A percentile compares a stretch with the other conserved stretches of the same genome.
These are phyloP conservation scores for Bipolaris cookei DNA, from an alignment of 2,329 filamentous ascomycete species.

Conservation along the genomic window DNA sequence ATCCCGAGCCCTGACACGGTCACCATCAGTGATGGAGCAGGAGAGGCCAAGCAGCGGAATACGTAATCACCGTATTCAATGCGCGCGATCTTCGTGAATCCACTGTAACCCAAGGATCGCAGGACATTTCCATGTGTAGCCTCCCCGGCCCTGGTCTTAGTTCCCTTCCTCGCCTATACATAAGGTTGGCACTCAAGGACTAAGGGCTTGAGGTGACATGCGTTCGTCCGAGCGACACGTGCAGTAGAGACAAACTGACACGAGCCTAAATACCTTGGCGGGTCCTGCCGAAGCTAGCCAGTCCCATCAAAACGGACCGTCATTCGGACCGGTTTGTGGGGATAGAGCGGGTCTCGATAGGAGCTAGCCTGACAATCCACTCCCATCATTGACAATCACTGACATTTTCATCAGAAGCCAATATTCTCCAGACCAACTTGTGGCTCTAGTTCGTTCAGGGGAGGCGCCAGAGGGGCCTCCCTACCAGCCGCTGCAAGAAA, in stretches of 20 bases:
- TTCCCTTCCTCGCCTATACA: neutral
- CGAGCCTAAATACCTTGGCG: neutral
- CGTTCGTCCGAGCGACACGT: neutral
- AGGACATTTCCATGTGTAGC: neutral
- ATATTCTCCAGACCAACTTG: neutral
- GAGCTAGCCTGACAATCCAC: neutral
- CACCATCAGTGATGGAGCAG: neutral
- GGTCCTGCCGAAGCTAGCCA: constrained; percentile 3
- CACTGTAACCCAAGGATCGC: neutral
- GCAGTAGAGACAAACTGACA: neutral
- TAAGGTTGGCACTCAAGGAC: neutral
- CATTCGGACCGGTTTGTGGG: constrained; percentile 5
- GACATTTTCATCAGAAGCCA: neutral
- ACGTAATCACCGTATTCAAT: too few species aligned
- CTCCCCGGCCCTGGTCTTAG: neutral
- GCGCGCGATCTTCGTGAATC: neutral
- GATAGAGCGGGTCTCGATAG: neutral
- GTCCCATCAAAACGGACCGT: constrained; percentile 3
- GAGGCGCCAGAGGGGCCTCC: neutral
- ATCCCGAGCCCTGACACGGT: too few species aligned
- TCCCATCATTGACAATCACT: neutral
- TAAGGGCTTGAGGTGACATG: neutral
- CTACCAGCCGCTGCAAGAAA: neutral
- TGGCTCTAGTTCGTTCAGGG: neutral
- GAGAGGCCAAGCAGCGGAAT: neutral